phyloP scores from a whole-genome alignment of 2,329 filamentous ascomycete species.

The Macrophomina pseudophaseolina region DNA sequence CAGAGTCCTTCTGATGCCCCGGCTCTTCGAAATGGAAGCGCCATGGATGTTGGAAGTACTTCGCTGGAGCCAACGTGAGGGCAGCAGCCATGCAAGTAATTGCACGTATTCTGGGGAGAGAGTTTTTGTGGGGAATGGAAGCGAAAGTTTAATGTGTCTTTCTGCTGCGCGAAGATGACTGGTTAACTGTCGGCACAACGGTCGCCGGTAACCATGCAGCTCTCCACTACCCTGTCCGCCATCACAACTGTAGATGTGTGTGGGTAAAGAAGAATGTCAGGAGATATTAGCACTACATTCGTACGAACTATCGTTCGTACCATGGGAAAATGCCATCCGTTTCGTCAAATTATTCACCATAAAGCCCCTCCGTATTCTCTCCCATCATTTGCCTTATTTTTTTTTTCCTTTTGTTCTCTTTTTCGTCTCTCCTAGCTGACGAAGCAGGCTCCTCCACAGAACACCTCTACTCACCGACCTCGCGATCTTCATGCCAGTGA shows the following conservation, averaged over 20 bases:
- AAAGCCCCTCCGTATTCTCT: neutral
- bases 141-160: neutral
- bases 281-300: slow-evolving; percentile 10
- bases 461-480: slow-evolving; percentile 57
- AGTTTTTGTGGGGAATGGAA: neutral
- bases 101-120: neutral
- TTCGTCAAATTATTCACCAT: neutral
- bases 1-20: neutral
- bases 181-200: neutral
- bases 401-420: neutral
- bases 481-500: slow-evolving; percentile 59
- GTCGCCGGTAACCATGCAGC: neutral
- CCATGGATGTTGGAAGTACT: too few relatives aligned
- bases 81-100: neutral
- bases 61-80: too few relatives aligned
- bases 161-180: neutral
- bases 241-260: neutral
- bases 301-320: neutral
- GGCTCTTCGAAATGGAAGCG: too few relatives aligned
- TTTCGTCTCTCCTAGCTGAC: neutral
- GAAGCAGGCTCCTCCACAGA: too few relatives aligned
- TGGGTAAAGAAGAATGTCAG: neutral
- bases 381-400: neutral
- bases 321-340: neutral
- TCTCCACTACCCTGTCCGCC: neutral